These are phyloP conservation scores for Ilyonectria sp. DNA, from an alignment of 2,329 filamentous ascomycete genomes.

Conservation along the genomic window DNA sequence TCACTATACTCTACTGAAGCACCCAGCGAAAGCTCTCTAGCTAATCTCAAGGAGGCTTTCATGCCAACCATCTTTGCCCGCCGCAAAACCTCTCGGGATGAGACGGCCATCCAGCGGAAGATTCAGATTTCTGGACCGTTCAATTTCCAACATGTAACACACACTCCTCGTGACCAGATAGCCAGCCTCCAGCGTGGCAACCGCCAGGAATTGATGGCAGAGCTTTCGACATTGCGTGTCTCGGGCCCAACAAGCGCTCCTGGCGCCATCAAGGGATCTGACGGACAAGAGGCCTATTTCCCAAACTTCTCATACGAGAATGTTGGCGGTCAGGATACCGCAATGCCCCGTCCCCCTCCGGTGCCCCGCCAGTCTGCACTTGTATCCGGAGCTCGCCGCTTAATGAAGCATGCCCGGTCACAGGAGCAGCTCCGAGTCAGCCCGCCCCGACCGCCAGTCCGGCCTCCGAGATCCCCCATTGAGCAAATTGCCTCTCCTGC, in stretches of 20 bases:
- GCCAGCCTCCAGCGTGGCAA: constrained; percentile 58
- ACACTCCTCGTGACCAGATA: constrained; percentile 67
- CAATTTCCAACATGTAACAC: constrained; percentile 77
- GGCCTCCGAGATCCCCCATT: constrained; percentile 54
- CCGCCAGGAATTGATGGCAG: constrained; percentile 59
- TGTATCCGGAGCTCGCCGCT: constrained; percentile 50
- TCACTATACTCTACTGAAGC: constrained; percentile 65
- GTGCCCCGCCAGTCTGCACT: constrained; percentile 40
- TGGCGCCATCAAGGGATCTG: constrained; percentile 41
- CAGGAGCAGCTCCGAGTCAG: constrained; percentile 65
- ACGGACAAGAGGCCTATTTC: constrained; percentile 61
- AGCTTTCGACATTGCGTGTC: constrained; percentile 59
- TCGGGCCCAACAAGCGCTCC: constrained; percentile 36
- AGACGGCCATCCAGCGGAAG: constrained; percentile 54
- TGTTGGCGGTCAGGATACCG: constrained; percentile 33
- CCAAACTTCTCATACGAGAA: constrained; percentile 60
- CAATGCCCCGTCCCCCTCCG: constrained; percentile 23
- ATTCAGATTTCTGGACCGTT: constrained; percentile 74
- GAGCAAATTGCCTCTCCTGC: constrained; percentile 46
- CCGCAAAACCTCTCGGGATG: constrained; percentile 59
- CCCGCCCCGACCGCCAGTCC: constrained; percentile 63
- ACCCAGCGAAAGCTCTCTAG: constrained; percentile 52
- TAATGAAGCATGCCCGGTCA: constrained; percentile 62
- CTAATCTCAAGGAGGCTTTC: constrained; percentile 59
- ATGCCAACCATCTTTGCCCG: constrained; percentile 68